Evolutionary conservation across 2,329 filamentous ascomycete species (phyloP), one percentile per base, ranked within the genome.

Genomic region (Stachybotrys echinatus): DNA sequence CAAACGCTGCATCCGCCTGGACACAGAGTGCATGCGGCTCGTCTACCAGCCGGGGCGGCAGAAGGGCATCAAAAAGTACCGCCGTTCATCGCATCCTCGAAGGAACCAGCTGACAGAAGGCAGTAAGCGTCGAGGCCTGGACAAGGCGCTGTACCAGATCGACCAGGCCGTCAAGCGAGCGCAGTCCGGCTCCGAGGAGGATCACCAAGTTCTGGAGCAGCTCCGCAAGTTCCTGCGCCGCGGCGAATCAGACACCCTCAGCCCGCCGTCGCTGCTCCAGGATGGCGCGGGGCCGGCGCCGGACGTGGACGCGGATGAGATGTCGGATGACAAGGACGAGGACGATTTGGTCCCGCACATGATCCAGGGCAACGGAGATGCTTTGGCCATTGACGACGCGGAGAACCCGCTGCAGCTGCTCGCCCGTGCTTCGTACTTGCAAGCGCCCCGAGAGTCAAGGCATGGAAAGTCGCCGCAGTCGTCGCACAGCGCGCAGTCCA

Each of bases 371-470:
- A 61, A 60, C 1, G 73, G 77, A 37, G 80, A 83, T 48, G 77
- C 71, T 45, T 74, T 87, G 27, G 76, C 82, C 12, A 71, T 87
- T 22, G 85, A 89, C 56, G 87, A 88, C 62, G 86, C 86, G 4
- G 86, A 90, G 60, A 90, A 89, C 53, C 86, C 86, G 0, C 69
- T 89, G 5, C 86, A 90, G 63, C 70, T 89, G 17, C 80, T 90
- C 31, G 87, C 87, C 3, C 77, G 86, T 27, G 87, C 86, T 1
- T 89, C 87, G 0, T 85, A 88, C 65, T 74, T 87, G 38, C 79
- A 80, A 51, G 72, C 80, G n/a, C 77, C 75, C 21, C 75, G 72
- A 2, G 62, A 67, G 14, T 58, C 62, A 31, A 58, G 61, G 18
- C 58, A 59, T 42, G 61, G 59, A 1, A 57, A 55, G 45, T 63